Evolutionary conservation across 225 moss, liverwort and hornwort species (phyloP).

Genomic region (Pleurozium schreberi): DNA sequence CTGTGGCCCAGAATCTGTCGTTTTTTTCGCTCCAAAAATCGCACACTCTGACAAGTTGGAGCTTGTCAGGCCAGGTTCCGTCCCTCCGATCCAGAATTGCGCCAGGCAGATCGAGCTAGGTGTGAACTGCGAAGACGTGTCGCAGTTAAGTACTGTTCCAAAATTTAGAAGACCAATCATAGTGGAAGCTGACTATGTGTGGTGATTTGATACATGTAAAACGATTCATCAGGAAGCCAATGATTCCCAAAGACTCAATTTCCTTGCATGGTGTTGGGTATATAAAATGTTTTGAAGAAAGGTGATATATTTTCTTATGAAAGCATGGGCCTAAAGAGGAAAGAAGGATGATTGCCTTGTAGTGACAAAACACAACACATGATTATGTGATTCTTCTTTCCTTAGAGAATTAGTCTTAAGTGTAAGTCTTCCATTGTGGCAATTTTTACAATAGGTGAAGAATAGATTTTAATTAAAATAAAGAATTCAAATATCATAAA

Average conservation of each 20-base stretch:
- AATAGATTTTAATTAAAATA: not conserved
- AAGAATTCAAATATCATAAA: not conserved
- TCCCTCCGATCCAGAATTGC: too few species aligned
- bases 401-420: too few species aligned
- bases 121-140: too few species aligned
- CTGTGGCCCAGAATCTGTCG: too few species aligned
- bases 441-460: not conserved
- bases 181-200: accelerated
- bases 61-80: too few species aligned
- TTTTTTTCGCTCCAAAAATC: too few species aligned
- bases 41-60: too few species aligned
- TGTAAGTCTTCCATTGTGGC: not conserved
- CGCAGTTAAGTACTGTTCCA: too few species aligned
- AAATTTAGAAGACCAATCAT: too few species aligned
- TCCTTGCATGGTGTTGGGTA: accelerated
- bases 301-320: too few species aligned
- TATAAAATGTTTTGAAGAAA: accelerated
- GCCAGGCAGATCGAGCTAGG: too few species aligned
- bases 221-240: not conserved
- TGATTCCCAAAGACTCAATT: accelerated
- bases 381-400: not conserved
- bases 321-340: not conserved
- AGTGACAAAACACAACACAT: not conserved
- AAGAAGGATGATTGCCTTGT: not conserved
- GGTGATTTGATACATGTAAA: not conserved